Evolutionary conservation across 116 monocot species (phyloP).

Genomic region (Cymodocea nodosa): DNA sequence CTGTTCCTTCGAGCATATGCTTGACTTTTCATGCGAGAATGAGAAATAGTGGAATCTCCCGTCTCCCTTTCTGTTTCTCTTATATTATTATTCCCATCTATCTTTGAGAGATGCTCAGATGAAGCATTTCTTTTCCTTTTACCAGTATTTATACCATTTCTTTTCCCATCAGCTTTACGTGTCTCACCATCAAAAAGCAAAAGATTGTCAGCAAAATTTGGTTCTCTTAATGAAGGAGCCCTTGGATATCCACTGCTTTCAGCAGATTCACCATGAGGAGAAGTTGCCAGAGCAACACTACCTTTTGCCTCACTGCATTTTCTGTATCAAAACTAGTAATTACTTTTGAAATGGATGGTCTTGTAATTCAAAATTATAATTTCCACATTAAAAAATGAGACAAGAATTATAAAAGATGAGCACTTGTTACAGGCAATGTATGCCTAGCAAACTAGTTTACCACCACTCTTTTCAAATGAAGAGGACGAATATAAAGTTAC

Average conservation of each 20-base stretch:
- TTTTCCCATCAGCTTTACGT: conserved; percentile 24
- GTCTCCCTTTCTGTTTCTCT: conserved; percentile 23
- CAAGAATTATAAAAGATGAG: not conserved
- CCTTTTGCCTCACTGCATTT: conserved; percentile 69
- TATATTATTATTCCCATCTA: conserved; percentile 19
- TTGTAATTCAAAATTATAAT: too few relatives aligned
- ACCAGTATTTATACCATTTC: conserved; percentile 22
- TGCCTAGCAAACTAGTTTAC: too few relatives aligned
- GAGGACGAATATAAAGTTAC: too few relatives aligned
- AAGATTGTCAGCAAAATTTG: conserved; percentile 79
- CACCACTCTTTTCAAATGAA: too few relatives aligned
- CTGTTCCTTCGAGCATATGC: conserved; percentile 80
- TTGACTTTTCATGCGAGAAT: conserved; percentile 55
- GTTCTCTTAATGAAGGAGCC: conserved; percentile 32
- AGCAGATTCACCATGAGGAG: conserved; percentile 85
- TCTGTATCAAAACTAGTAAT: conserved; percentile 5
- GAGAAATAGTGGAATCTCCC: conserved; percentile 52
- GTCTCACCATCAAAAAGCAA: conserved; percentile 60
- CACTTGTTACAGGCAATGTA: not conserved
- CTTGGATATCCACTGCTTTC: conserved; percentile 80
- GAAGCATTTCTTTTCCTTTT: conserved; percentile 38
- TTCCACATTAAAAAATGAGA: too few relatives aligned
- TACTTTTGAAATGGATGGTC: too few relatives aligned
- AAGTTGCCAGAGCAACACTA: conserved; percentile 59
- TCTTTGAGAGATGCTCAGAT: conserved; percentile 31